Evolutionary conservation across 345 rosid species (phyloP).

Genomic region (Kernera saxatilis): DNA sequence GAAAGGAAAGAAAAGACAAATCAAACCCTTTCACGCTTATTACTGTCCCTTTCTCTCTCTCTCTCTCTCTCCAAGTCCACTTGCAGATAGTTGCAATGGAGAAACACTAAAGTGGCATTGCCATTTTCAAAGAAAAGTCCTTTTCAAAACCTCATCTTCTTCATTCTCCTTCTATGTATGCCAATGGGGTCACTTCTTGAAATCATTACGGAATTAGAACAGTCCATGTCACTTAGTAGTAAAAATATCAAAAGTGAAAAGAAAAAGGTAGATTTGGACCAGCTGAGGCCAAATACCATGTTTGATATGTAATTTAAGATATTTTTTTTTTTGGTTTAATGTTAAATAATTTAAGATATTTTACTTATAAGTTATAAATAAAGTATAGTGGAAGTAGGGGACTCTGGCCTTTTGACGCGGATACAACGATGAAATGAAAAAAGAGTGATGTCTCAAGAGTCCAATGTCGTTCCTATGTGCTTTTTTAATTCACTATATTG

Average conservation of each 20-base stretch:
- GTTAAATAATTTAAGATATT: too few relatives aligned
- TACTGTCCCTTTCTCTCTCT: conserved; percentile 18
- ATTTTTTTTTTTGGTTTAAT: too few relatives aligned
- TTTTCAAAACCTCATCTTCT: conserved; percentile 14
- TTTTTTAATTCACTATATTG: neutral
- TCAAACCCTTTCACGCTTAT: conserved; percentile 15
- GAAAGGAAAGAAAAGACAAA: conserved; percentile 18
- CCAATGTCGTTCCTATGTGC: conserved; percentile 26
- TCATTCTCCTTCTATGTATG: conserved; percentile 1
- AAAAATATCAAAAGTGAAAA: conserved; percentile 13
- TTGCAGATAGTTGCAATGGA: conserved; percentile 21
- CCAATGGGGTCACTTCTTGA: conserved; percentile 12
- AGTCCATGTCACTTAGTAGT: conserved; percentile 7
- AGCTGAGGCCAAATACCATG: conserved; percentile 5
- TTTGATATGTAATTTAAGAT: conserved; percentile 1
- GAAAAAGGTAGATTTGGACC: neutral
- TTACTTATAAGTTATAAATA: neutral
- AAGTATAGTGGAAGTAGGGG: neutral
- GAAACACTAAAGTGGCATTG: conserved; percentile 21
- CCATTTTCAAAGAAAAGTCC: conserved; percentile 17
- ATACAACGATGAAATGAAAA: conserved; percentile 18
- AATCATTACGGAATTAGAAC: conserved; percentile 25
- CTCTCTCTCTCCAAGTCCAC: conserved; percentile 15
- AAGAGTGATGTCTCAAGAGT: conserved; percentile 7
- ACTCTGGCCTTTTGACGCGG: conserved; percentile 27